Evolutionary conservation across 306 rosid genomes (phyloP), one percentile per base, ranked within the genome.

Genomic region (Geum urbanum): DNA sequence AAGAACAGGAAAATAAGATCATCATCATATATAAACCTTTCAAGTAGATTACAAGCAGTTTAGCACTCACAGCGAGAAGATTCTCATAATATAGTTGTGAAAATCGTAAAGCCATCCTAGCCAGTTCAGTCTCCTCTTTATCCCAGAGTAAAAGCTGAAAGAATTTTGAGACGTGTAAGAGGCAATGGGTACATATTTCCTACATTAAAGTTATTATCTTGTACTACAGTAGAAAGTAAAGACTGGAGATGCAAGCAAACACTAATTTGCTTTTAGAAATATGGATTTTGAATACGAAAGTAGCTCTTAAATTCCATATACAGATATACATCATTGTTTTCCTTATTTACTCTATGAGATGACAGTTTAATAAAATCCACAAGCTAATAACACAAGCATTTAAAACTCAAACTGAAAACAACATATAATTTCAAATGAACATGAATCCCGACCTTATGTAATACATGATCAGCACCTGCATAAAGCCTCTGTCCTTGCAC

Each of bases 401-500:
- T 14, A 13, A 22, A 20, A 3, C 3, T 65, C 43, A 50, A 32
- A 50, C 11, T 67, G 47, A 32, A 27, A 9, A 49, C 43, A 0
- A 44, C 16, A 37, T 56, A 68, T 43, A 24, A 24, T 35, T 22
- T 66, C 10, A 76, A 63, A 66, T 48, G 57, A 61, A 55, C 56
- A 24, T n/a, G 32, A 47, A 50, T 67, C 63, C 37, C 87, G 73
- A 88, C 99, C 99, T 89, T 86, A 69, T 83, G 82, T 73, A 95
- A 71, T 70, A 87, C 88, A 27, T 83, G 84, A 83, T 87, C 99
- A 72, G 88, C 89, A 77, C 92, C 91, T 45, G 88, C 82, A 80
- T 82, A 69, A 72, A 80, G 86, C 92, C 86, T 79, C 50, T 64
- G 73, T 68, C 83, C 80, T 75, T 91, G 91, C 79, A 84, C 54